Percentiles rank a stretch among this genome's conserved stretches.
Conservation (phyloP, 305 asterid genomes). For the Fraxinus floribunda region DNA sequence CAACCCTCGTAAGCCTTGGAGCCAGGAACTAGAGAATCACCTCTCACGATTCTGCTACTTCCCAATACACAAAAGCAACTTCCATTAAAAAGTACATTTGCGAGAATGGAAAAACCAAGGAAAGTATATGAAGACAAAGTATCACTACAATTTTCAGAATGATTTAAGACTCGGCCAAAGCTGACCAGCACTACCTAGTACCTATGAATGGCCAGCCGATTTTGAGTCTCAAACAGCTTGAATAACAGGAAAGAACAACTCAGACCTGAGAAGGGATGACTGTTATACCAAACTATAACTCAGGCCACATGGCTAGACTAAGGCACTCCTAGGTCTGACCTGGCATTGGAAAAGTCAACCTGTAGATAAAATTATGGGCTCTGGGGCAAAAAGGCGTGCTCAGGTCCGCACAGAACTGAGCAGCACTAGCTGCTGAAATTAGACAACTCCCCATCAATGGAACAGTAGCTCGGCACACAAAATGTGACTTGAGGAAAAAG, state of each 20-base stretch:
- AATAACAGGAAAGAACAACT: background rate
- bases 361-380: background rate
- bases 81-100: background rate
- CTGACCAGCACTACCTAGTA: background rate
- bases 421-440: background rate
- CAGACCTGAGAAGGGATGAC: background rate
- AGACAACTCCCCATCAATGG: background rate
- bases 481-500: background rate
- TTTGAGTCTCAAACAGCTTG: background rate
- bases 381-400: background rate
- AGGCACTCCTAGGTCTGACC: background rate
- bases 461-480: background rate
- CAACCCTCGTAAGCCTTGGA: background rate
- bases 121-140: background rate
- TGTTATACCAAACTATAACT: background rate
- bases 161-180: background rate
- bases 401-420: background rate
- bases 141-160: background rate
- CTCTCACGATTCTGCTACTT: background rate
- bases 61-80: background rate
- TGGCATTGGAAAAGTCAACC: background rate
- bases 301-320: background rate
- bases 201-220: background rate
- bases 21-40: background rate
- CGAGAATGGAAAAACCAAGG: background rate